A percentile compares a stretch with the other conserved stretches of the same genome.
phyloP scores from a whole-genome alignment of 345 rosid genomes.

The Citropsis articulata region DNA sequence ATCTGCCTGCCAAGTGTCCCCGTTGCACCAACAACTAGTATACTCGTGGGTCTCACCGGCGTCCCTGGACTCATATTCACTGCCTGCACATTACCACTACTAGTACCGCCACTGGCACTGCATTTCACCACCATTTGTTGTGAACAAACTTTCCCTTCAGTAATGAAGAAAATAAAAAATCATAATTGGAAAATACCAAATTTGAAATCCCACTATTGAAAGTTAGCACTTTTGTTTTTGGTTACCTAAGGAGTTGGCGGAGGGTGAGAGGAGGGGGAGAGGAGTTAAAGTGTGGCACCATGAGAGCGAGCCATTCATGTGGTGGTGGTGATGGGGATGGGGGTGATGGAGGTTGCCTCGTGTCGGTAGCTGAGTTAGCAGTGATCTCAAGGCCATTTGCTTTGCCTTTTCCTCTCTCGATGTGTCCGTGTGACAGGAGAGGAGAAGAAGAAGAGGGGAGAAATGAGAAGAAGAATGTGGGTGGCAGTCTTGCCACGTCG shows the following conservation, averaged over 20 bases:
- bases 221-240: background rate
- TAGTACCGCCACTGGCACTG: constrained; percentile 18
- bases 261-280: constrained; percentile 24
- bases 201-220: background rate
- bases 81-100: constrained; percentile 26
- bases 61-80: constrained; percentile 81
- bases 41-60: constrained; percentile 71
- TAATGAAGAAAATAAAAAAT: background rate
- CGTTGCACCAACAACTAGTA: constrained; percentile 83
- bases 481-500: constrained; percentile 44
- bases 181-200: background rate
- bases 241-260: constrained; percentile 19
- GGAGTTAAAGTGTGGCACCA: constrained; percentile 44
- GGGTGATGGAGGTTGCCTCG: constrained; percentile 31
- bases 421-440: background rate
- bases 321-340: constrained; percentile 14
- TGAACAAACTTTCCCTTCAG: constrained; percentile 8
- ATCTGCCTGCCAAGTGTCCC: constrained; percentile 93
- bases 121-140: constrained; percentile 19
- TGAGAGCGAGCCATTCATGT: constrained; percentile 21
- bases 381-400: constrained; percentile 46
- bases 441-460: background rate
- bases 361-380: constrained; percentile 50
- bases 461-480: constrained; percentile 23
- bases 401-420: background rate